These are phyloP conservation scores for Cystobasidium sp. DNA, from an alignment of 1,284 basidiomycete genomes.

Conservation along the genomic window DNA sequence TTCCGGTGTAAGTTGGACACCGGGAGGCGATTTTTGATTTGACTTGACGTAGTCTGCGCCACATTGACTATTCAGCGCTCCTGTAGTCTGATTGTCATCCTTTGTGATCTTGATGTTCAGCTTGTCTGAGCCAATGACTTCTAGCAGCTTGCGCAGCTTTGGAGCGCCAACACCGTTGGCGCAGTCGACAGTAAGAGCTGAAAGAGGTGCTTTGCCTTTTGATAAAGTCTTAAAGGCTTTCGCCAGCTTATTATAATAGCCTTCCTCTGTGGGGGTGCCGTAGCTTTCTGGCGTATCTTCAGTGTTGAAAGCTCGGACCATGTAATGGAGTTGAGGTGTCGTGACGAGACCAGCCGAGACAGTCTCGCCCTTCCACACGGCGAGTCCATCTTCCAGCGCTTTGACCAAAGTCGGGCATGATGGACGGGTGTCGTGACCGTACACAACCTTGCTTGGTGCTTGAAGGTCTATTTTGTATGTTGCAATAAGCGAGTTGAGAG, in stretches of 20 bases:
- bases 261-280: slow-evolving; percentile 80
- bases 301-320: slow-evolving; percentile 88
- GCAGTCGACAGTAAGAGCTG: slow-evolving; percentile 73
- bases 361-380: slow-evolving; percentile 59
- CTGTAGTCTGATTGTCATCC: slow-evolving; percentile 70
- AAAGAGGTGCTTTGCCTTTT: slow-evolving; percentile 59
- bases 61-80: slow-evolving; percentile 82
- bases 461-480: slow-evolving; percentile 76
- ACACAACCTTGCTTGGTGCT: slow-evolving; percentile 80
- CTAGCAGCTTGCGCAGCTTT: slow-evolving; percentile 66
- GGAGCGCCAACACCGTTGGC: slow-evolving; percentile 94
- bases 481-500: slow-evolving; percentile 69
- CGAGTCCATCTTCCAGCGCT: slow-evolving; percentile 82
- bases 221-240: slow-evolving; percentile 83
- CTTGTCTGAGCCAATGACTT: slow-evolving; percentile 62
- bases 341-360: slow-evolving; percentile 74
- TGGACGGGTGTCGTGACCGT: slow-evolving; percentile 90
- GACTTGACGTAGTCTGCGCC: slow-evolving; percentile 99
- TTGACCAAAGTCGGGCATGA: slow-evolving; percentile 81
- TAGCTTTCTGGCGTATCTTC: slow-evolving; percentile 73
- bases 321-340: slow-evolving; percentile 94
- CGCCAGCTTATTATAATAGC: slow-evolving; percentile 87
- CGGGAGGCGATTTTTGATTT: slow-evolving; percentile 78
- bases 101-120: slow-evolving; percentile 63
- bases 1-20: slow-evolving; percentile 66